Base-by-base conservation (phyloP, 441 rosid species). In the Populus trichocarpa region DNA sequence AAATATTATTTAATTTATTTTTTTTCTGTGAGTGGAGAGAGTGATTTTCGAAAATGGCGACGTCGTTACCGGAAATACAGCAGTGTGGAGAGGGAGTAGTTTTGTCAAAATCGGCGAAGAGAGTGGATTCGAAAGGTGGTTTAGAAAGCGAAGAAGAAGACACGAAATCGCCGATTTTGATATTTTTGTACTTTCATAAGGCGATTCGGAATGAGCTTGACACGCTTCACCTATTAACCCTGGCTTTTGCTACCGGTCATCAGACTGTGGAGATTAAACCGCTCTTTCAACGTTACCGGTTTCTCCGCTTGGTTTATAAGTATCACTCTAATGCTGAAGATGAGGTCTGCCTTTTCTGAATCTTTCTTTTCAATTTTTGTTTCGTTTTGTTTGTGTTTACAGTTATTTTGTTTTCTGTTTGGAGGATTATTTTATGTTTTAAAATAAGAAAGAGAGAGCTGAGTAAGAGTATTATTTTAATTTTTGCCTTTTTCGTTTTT, bases 281-380 rank as follows among this genome's bases (percentile, higher is more conserved):
- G 50, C 83, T 90, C 75, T 77, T 87, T 67, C 83, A 90, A 78
- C 82, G 87, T 23, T 90, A 82, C 72, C 87, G 81, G 73, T 90
- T 90, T 67, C 78, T 90, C 72, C 87, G 88, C 66, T 69, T 83
- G 28, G 83, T 90, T 46, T 90, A 88, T 72, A 83, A 83, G 80
- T 88, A 90, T 75, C 93, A 90, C 77, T 90, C 88, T 82, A 79
- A 81, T 80, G 93, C 92, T 25, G 93, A 90, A 71, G 92, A 90
- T 72, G 90, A 87, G 92, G 93, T 90, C 35, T 90, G 67, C 65
- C 50, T 75, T 33, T 67, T 68, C 59, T 61, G 65, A 50, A 59
- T n/a, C 53, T 4, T 72, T 2, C 69, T 67, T 40, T 40, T 59
- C n/a, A 6, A 9, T 12, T 18, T 28, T 73, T 50, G 22, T 16